Base-by-base conservation (phyloP, 805 yeast genomes). In the Kodamaea laetipori region DNA sequence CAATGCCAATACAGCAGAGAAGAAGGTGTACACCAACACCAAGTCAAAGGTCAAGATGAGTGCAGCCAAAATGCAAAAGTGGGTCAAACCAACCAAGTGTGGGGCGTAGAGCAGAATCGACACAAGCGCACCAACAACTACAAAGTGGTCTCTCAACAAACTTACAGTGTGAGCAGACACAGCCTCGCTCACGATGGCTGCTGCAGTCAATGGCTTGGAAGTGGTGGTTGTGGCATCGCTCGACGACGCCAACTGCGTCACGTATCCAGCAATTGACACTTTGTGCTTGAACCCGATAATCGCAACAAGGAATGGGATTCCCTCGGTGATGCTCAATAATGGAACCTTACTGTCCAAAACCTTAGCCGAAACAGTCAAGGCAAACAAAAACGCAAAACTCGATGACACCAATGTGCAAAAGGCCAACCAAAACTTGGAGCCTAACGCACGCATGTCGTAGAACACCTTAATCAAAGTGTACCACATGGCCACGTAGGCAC, bases 231-330 rank as follows among this genome's bases (percentile, higher is more conserved):
- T 30, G 13, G 33, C 33, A 13, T 37, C 60, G 15, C 54, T 47
- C 26, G 72, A 60, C 54, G 56, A 59, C 30, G 66, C 63, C 36
- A 19, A 19, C 26, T 36, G 39, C 54, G 78, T 57, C 17, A 84
- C 82, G 36, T 78, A 76, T 15, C 76, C 67, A 1, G 97, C 84
- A 50, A 90, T 74, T 9, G 80, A 72, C 13, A 88, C 78, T 57
- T 90, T 89, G 61, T 87, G 86, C 60, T 88, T 90, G 66, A 92
- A 92, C 1, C 98, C 99, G 58, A 92, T 80, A 4, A 89, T 83
- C 15, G 95, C 89, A 16, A 92, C 95, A 57, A 92, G 76, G 64
- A 92, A 92, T 16, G 99, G 99, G 36, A 92, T 67, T 25, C 97
- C 97, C 67, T 92, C 97, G 45, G 90, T 79, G 51, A 92, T 72